Base-by-base conservation (phyloP, 75 land plant species). In the Cryptomeria japonica region DNA sequence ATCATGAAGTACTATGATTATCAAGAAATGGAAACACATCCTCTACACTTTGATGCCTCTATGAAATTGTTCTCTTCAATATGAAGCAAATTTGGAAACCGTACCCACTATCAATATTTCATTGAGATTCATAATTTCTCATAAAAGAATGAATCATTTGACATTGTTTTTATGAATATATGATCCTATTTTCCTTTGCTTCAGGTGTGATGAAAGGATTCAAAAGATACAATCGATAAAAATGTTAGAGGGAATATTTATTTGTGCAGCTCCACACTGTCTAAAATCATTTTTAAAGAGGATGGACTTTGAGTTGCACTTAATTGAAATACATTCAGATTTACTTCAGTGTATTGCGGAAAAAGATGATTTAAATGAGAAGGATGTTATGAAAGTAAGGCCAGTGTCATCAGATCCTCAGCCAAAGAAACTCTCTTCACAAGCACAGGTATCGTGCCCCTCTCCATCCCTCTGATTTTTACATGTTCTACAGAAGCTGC, bases 251-350 rank as follows among this genome's bases (percentile, higher is more conserved):
- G 99, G 99, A 56, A 94, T 98, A 31, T 96, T 91, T 84, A 92
- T 98, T 13, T 98, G 99, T 94, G 99, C 97, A n/a, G 99, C 99
- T 42, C 95, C 99, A 31, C 97, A 95, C 64, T 98, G 99, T 84
- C 88, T 97, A 22, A 94, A 95, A 55, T 98, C 99, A 32, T 98
- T 98, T 83, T 92, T 98, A 72, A 94, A 95, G 87, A 93, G 88
- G 87, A 78, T 90, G 64, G 96, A 95, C 13, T 98, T 98, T 87
- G 97, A 97, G 56, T 78, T 89, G 58, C 99, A 98, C 90, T 87
- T 98, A 78, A 89, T 92, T 28, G 95, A 94, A 87, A 87, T 56
- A 39, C 99, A 98, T 88, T 86, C 90, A 32, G 92, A 95, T 85
- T 95, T 97, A 61, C 91, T 97, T 61, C 92, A 93, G 44, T 86